Evolutionary conservation across 2,329 filamentous ascomycete genomes (phyloP), one percentile per base, ranked within the genome.

Genomic region (Pseudogymnoascus sp.): DNA sequence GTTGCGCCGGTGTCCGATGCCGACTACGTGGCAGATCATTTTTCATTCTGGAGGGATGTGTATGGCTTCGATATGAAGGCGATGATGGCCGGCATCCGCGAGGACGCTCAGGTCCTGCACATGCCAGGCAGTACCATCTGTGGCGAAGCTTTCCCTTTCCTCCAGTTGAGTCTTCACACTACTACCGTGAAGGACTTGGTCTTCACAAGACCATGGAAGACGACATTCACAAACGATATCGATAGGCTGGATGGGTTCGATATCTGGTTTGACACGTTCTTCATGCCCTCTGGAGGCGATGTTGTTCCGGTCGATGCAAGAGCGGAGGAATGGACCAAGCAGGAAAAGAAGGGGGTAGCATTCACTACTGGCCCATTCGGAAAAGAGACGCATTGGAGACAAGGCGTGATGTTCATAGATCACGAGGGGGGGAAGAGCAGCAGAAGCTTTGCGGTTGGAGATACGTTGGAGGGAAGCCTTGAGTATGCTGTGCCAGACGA

Each of bases 191-290:
- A 86, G 37, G 90, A 97, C 67, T 79, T 97, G 15, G 81, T 83
- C 14, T 97, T 97, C 75, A 83, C 82, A 53, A 82, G 85, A 7
- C 75, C 81, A 3, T 95, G 91, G 77, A 72, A 80, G 60, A 81
- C 85, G 8, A 81, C 77, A 14, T 70, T 94, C 5, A 80, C 78
- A 1, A 75, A 80, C 47, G 82, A 88, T 63, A 77, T 87, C 61
- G 84, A 89, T 63, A 77, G 79, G 1, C 76, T 97, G n/a, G 91
- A 97, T 70, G 93, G 90, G 4, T 96, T 91, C 73, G 80, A 91
- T 12, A 82, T 96, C 67, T 97, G 92, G 90, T 97, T 97, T 71
- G 93, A 97, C 72, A 93, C 88, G 22, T 94, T 94, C 78, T 97
- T 97, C 75, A 83, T 88, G 66, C 84, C 86, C 8, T 81, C 82